Percentiles rank a stretch among this genome's conserved stretches.
Evolutionary conservation across 139 green algal genomes (phyloP).

Genomic region (Tetratostichococcus sp.): DNA sequence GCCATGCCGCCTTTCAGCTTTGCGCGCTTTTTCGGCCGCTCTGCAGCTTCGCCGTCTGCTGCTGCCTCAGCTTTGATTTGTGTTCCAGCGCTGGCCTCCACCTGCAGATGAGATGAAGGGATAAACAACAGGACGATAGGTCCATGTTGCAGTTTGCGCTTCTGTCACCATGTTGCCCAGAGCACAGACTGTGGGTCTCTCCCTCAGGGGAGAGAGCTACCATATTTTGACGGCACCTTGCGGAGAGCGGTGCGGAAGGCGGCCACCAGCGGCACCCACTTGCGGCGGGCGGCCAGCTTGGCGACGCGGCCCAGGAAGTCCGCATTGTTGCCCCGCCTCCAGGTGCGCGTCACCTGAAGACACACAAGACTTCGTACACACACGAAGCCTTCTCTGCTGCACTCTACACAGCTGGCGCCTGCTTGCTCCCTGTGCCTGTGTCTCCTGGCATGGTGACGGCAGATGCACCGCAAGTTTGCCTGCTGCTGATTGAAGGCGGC

Average conservation of each 20-base stretch:
- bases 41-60: background rate
- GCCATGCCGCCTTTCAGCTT: background rate
- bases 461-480: no score
- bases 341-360: conserved; percentile 33
- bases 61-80: background rate
- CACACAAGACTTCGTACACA: background rate
- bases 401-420: no score
- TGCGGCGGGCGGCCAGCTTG: conserved; percentile 72
- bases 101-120: background rate
- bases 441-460: no score
- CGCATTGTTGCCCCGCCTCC: conserved; percentile 76
- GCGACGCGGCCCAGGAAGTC: conserved; percentile 64
- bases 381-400: no score
- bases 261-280: conserved; percentile 82
- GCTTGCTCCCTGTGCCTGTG: no score
- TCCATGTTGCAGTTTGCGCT: no score
- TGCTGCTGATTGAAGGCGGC: no score
- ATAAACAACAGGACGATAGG: no score
- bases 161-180: no score
- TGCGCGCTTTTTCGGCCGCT: background rate
- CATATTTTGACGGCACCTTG: conserved; percentile 55
- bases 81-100: background rate
- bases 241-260: conserved; percentile 71
- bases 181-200: no score
- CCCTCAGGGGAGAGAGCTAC: no score